Evolutionary conservation across 495 filamentous ascomycete species (phyloP).

Genomic region (Bathelium albidoporum): DNA sequence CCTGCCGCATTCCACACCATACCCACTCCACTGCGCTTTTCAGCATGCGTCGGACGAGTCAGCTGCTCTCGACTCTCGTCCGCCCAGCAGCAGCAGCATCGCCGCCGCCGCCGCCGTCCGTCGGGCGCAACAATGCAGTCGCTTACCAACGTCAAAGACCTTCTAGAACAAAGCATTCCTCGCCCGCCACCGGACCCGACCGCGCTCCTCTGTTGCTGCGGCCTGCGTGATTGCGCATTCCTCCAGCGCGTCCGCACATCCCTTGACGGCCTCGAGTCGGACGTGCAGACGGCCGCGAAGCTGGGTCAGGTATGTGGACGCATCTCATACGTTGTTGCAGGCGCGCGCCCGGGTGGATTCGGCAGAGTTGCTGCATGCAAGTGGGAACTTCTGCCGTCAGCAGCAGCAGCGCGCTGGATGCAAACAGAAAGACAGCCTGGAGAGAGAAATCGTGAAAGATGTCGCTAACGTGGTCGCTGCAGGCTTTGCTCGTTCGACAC

Average conservation of each 20-base stretch:
- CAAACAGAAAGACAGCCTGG: background rate
- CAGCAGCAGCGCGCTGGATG: too few species aligned
- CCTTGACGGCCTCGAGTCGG: constrained; percentile 70
- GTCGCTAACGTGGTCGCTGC: constrained; percentile 61
- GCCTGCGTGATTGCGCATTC: constrained; percentile 65
- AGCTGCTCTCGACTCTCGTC: background rate
- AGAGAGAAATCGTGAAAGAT: constrained; percentile 12
- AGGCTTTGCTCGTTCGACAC: constrained; percentile 86
- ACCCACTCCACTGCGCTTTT: background rate
- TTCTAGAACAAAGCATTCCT: constrained; percentile 5
- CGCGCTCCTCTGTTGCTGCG: constrained; percentile 65
- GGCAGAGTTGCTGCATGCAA: too few species aligned
- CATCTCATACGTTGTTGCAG: background rate
- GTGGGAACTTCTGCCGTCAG: background rate
- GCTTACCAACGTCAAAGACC: constrained; percentile 2
- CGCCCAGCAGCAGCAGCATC: too few species aligned
- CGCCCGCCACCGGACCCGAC: background rate
- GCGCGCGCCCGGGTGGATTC: background rate
- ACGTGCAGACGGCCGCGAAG: constrained; percentile 72
- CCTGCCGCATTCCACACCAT: background rate
- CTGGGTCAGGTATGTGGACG: constrained; percentile 68
- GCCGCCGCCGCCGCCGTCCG: background rate
- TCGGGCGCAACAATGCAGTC: background rate
- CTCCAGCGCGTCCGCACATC: constrained; percentile 68
- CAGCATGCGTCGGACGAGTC: background rate